Evolutionary conservation across 2,329 filamentous ascomycete genomes (phyloP).

Genomic region (Paecilomyces variotii): DNA sequence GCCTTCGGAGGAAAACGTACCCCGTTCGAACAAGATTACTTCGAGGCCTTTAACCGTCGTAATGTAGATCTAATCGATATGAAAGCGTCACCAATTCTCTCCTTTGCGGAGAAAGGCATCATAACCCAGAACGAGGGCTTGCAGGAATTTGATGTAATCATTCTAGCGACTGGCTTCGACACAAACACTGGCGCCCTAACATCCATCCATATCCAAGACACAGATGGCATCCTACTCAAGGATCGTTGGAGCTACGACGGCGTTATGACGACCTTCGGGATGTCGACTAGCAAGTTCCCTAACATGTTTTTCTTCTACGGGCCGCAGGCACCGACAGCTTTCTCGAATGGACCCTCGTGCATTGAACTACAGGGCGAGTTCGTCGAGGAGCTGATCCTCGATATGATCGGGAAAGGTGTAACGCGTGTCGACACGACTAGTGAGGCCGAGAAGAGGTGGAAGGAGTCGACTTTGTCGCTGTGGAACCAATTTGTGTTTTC

Average conservation of each 20-base stretch:
- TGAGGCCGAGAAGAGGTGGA: constrained; percentile 44
- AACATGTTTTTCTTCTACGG: constrained; percentile 29
- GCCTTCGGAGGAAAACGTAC: constrained; percentile 48
- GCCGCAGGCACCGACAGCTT: constrained; percentile 37
- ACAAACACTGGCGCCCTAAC: constrained; percentile 34
- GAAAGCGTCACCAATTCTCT: constrained; percentile 35
- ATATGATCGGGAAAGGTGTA: constrained; percentile 40
- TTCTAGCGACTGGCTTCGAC: constrained; percentile 40
- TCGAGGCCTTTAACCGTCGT: constrained; percentile 40
- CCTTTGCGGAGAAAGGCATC: constrained; percentile 24
- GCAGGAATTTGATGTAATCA: constrained; percentile 33
- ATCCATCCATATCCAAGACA: constrained; percentile 31
- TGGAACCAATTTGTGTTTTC: constrained; percentile 28
- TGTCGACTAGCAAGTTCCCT: constrained; percentile 30
- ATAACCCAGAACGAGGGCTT: constrained; percentile 28
- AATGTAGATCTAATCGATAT: constrained; percentile 42
- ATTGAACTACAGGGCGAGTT: constrained; percentile 51
- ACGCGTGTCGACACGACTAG: constrained; percentile 44
- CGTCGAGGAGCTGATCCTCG: constrained; percentile 44
- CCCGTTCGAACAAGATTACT: constrained; percentile 43
- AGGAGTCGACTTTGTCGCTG: constrained; percentile 39
- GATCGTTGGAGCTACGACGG: constrained; percentile 30
- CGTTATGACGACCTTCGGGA: constrained; percentile 36
- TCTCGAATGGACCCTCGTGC: constrained; percentile 49
- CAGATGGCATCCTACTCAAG: constrained; percentile 21